Evolutionary conservation across 352 stramenopile species (phyloP).

Genomic region (Phytopythium oedochilum): DNA sequence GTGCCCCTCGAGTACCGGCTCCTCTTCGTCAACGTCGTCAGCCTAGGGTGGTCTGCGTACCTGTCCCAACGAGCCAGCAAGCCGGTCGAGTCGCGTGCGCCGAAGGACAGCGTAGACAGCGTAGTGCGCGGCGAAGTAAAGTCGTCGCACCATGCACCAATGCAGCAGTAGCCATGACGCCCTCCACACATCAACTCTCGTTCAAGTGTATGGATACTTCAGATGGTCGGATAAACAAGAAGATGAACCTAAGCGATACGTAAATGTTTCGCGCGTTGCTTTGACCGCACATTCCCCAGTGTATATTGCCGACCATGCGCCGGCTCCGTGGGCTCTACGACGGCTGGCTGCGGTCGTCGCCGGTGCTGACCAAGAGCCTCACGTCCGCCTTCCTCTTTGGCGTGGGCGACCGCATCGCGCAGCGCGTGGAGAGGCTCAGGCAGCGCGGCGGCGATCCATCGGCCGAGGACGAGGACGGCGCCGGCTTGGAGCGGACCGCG

Average conservation of each 20-base stretch:
- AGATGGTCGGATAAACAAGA: too few species aligned
- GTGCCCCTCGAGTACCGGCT: slow-evolving; percentile 27
- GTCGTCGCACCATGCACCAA: background rate
- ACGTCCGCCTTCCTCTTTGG: slow-evolving; percentile 54
- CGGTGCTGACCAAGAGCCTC: slow-evolving; percentile 50
- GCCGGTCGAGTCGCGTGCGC: background rate
- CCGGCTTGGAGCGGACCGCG: slow-evolving; percentile 32
- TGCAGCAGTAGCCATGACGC: too few species aligned
- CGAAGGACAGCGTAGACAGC: background rate
- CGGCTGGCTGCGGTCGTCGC: slow-evolving; percentile 32
- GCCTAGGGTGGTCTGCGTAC: slow-evolving; percentile 28
- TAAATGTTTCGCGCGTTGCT: too few species aligned
- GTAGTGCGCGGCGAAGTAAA: background rate
- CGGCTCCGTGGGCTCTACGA: slow-evolving; percentile 33
- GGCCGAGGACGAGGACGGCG: background rate
- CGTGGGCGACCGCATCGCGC: slow-evolving; percentile 44
- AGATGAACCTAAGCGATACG: background rate
- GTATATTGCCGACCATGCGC: slow-evolving; percentile 19
- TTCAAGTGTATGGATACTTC: too few species aligned
- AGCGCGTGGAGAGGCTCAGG: slow-evolving; percentile 26
- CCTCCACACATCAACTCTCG: too few species aligned
- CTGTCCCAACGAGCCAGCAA: slow-evolving; percentile 26
- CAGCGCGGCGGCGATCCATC: slow-evolving; percentile 5
- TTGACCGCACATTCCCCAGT: too few species aligned
- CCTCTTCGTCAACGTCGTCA: slow-evolving; percentile 24